Evolutionary conservation across 768 basidiomycete genomes (phyloP), one percentile per base, ranked within the genome.

Genomic region (Boletus tylopilopsis): DNA sequence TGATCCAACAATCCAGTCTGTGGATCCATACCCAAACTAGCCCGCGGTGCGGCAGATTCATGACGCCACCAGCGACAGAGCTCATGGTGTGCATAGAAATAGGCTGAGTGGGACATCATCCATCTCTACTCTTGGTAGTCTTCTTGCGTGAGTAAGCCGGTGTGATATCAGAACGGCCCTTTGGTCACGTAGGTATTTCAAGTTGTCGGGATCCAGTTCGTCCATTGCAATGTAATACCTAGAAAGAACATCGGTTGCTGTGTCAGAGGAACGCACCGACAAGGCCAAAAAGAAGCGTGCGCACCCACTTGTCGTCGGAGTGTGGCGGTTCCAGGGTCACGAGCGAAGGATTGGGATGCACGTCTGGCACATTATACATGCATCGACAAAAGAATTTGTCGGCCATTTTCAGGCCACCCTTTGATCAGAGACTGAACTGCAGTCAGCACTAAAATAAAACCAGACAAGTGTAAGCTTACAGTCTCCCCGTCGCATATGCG

Each of bases 401-500:
- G 55, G 7, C 64, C 64, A 16, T 40, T 16, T 0, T 41, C n/a
- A n/a, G 68, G 56, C 35, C 55, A 55, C 4, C 30, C 36, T 41
- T 67, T 58, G 39, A 77, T 59, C 18, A 70, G 66, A 5, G 46
- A 69, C 71, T 64, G 47, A n/a, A 47, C 0, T 10, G 13, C 22
- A 7, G 13, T 61, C 35, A 60, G 21, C 19, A 2, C 6, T 23
- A 23, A n/a, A 21, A 23, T 2, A 6, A 19, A 22, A 15, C 1
- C 9, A 7, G 32, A 44, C 2, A 6, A 13, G 32, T 3, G 11
- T 7, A 38, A n/a, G 36, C 72, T 60, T 44, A 74, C 72, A 74
- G 41, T 74, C 73, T 1, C 74, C 74, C 40, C 73, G 63, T 25
- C 73, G 72, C 74, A 75, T 74, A 27, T 74, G 73, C 9, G 68